Conservation (phyloP, 192 early-diverging fungal species). For the Borealophlyctis nickersoniae region DNA sequence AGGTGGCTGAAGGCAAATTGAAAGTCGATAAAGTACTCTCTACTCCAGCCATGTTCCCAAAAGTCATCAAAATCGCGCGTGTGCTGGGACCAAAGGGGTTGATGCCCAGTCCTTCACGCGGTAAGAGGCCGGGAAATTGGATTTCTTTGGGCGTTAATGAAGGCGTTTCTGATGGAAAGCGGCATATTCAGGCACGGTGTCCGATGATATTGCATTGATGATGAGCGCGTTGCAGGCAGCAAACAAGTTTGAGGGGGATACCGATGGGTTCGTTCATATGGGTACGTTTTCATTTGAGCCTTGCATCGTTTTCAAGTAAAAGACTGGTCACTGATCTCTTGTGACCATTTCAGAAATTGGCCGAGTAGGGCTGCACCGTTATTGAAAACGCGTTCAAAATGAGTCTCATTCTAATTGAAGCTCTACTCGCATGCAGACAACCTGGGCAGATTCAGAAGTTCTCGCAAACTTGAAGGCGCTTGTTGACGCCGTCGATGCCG, state of each 20-base stretch:
- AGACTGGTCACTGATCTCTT: background rate
- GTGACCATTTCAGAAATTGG: background rate
- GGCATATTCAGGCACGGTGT: conserved; percentile 57
- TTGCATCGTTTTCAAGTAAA: background rate
- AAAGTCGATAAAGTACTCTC: conserved; percentile 82
- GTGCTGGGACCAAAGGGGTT: conserved; percentile 92
- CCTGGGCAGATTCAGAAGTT: conserved; percentile 31
- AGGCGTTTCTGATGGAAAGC: background rate
- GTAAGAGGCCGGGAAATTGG: conserved; percentile 8
- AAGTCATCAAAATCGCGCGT: conserved; percentile 82
- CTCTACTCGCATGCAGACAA: conserved; percentile 5
- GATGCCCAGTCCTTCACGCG: conserved; percentile 77
- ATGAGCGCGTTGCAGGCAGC: conserved; percentile 64
- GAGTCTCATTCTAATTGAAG: conserved; percentile 5
- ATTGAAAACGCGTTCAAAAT: background rate
- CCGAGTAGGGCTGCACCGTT: background rate
- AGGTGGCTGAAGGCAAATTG: conserved; percentile 54
- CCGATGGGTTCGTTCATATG: conserved; percentile 66
- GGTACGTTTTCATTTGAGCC: conserved; percentile 24
- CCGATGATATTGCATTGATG: conserved; percentile 65
- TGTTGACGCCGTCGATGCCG: no score
- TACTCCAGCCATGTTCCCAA: conserved; percentile 85
- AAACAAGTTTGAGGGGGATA: conserved; percentile 75
- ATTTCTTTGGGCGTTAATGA: background rate
- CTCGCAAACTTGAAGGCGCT: conserved; percentile 36